Evolutionary conservation across 1,284 basidiomycete species (phyloP).

Genomic region (Fomitiporia mediterranea): DNA sequence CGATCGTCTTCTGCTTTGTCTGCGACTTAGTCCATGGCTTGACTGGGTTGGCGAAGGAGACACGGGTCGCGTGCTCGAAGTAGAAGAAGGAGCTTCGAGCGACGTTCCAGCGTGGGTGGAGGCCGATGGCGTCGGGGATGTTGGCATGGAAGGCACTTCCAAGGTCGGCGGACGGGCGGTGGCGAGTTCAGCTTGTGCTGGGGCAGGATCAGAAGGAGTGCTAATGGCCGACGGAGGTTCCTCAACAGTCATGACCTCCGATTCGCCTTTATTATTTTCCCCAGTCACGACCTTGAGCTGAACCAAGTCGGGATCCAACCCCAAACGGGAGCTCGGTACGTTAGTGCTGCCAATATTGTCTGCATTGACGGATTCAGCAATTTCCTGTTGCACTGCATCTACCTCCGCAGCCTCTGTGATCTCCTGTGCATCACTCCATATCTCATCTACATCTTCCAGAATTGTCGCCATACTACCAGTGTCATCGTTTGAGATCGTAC

Average conservation of each 20-base stretch:
- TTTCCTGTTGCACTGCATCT: not conserved
- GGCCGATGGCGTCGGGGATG: slow-evolving; percentile 5
- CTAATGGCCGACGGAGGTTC: slow-evolving; percentile 1
- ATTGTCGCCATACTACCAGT: slow-evolving; percentile 15
- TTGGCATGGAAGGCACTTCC: not conserved
- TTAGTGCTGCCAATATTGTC: too few relatives aligned
- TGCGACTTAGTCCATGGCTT: slow-evolving; percentile 8
- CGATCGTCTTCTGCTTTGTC: slow-evolving; percentile 18
- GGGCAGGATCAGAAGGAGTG: not conserved
- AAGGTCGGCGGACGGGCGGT: slow-evolving; percentile 8
- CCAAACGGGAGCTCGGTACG: too few relatives aligned
- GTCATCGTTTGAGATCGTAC: slow-evolving; percentile 2
- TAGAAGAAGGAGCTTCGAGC: slow-evolving; percentile 15
- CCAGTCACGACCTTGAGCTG: not conserved
- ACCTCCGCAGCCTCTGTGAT: slow-evolving; percentile 6
- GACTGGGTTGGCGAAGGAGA: slow-evolving; percentile 15
- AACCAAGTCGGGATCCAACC: slow-evolving; percentile 1
- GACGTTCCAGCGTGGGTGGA: not conserved
- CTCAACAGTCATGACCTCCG: slow-evolving; percentile 4
- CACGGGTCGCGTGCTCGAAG: not conserved
- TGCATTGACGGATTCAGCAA: slow-evolving; percentile 7
- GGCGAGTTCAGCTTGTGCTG: not conserved
- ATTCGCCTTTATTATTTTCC: not conserved
- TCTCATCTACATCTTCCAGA: slow-evolving; percentile 10
- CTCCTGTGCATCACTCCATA: slow-evolving; percentile 19